Evolutionary conservation across 306 rosid genomes (phyloP), one percentile per base, ranked within the genome.

Genomic region (Styphnolobium japonicum): DNA sequence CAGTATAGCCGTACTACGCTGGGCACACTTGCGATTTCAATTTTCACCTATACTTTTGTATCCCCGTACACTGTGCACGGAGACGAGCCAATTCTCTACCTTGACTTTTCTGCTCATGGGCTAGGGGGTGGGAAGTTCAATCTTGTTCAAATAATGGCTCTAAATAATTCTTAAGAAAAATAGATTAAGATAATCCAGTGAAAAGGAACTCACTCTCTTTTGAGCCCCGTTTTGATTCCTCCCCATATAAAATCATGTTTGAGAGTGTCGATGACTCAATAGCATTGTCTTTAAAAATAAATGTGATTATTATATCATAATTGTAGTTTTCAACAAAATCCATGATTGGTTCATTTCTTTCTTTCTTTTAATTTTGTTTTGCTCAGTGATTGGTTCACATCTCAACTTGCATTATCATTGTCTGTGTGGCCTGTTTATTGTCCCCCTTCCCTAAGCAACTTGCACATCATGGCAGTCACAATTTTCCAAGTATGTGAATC

Each of bases 321-420:
- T n/a, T n/a, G n/a, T n/a, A n/a, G n/a, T n/a, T 11, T 25, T 14
- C 11, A 62, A 42, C 34, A 29, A 18, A 65, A 22, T 52, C 14
- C 14, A 55, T 15, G 67, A 39, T 22, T 22, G n/a, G 27, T 39
- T 39, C 2, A 21, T 56, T 12, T 36, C 11, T 48, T 51, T 61
- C 4, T 14, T 14, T 10, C 19, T 63, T 80, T 52, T 14, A 18
- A 37, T 49, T 14, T 39, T 72, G 37, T 14, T 63, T 43, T 36
- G 16, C 23, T 49, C 3, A 39, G 43, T 46, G 69, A 82, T 67
- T 68, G 79, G 71, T 25, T 72, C 37, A 45, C 12, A 49, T 67
- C 33, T 36, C 82, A 77, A 83, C 76, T 84, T 76, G 82, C 56
- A 6, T 11, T 39, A 72, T 18, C 40, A 18, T 52, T 51, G 67